Conservation (phyloP, 805 yeast genomes). For the Cyberlindnera sargentensis region DNA sequence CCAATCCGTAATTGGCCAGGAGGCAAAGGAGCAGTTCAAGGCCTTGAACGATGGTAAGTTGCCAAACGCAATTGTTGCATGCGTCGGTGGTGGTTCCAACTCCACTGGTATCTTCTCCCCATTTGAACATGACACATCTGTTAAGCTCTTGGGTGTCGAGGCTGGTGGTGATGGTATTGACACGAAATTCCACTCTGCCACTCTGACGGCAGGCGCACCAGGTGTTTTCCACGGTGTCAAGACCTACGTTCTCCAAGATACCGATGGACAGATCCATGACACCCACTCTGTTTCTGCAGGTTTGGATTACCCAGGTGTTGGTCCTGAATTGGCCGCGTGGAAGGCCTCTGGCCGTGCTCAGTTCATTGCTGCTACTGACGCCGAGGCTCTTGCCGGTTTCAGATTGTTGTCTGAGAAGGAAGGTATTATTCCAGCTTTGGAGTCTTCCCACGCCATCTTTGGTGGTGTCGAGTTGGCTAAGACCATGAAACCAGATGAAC, state of each 20-base stretch:
- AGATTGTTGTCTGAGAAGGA: conserved; percentile 82
- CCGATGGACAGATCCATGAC: conserved; percentile 94
- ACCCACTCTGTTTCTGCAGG: conserved; percentile 99
- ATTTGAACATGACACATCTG: conserved; percentile 74
- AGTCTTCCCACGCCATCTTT: conserved; percentile 91
- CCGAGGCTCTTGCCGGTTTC: conserved; percentile 92
- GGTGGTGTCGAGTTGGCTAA: conserved; percentile 89
- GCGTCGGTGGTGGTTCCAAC: conserved; percentile 99
- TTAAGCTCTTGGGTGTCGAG: conserved; percentile 86
- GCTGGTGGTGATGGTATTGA: conserved; percentile 98
- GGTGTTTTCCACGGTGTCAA: conserved; percentile 98
- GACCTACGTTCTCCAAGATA: conserved; percentile 85
- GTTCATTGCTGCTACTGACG: conserved; percentile 88
- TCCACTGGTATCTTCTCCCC: conserved; percentile 95
- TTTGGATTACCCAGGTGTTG: conserved; percentile 98
- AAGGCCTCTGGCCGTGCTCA: conserved; percentile 88
- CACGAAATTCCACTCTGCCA: conserved; percentile 87
- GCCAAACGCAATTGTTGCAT: conserved; percentile 93
- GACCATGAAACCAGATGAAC: conserved; percentile 69
- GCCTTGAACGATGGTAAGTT: conserved; percentile 71
- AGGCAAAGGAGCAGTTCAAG: conserved; percentile 86
- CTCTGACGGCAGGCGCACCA: conserved; percentile 88
- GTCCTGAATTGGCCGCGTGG: conserved; percentile 97
- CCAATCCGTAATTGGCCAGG: conserved; percentile 95
- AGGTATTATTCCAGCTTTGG: conserved; percentile 98